Evolutionary conservation across 192 early-diverging fungal species (phyloP).

Genomic region (Coemansia sp.): DNA sequence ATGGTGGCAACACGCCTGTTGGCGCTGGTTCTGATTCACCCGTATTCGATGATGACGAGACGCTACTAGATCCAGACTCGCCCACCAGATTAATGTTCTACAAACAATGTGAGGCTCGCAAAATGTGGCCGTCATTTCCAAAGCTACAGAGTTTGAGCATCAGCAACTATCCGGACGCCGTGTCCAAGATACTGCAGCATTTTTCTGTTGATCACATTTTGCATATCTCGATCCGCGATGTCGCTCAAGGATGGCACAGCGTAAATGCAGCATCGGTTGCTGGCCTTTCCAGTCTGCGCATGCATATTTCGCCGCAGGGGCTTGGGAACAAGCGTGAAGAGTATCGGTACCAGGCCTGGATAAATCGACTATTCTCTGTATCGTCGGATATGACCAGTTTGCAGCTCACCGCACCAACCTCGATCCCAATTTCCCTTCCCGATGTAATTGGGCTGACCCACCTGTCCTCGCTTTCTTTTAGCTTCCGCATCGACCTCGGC

Average conservation of each 20-base stretch:
- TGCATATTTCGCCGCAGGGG: conserved; percentile 5
- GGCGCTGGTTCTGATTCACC: not conserved
- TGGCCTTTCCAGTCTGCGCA: conserved; percentile 13
- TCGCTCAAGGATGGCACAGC: conserved; percentile 9
- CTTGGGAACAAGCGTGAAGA: conserved; percentile 1
- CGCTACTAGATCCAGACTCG: conserved; percentile 7
- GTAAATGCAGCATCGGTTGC: conserved; percentile 2
- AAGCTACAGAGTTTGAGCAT: conserved; percentile 20
- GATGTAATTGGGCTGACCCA: conserved; percentile 33
- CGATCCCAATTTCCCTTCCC: conserved; percentile 18
- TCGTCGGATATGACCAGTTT: conserved; percentile 21
- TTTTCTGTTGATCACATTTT: conserved; percentile 28
- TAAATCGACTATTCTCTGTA: conserved; percentile 36
- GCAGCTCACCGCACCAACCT: conserved; percentile 24
- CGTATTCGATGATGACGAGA: conserved; percentile 5
- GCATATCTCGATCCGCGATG: conserved; percentile 27
- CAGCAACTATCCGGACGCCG: conserved; percentile 25
- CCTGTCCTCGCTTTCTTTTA: conserved; percentile 21
- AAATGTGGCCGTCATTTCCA: conserved; percentile 13
- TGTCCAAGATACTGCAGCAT: conserved; percentile 17
- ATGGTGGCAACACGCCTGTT: not conserved
- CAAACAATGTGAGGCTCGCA: not conserved
- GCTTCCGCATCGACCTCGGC: conserved; percentile 37
- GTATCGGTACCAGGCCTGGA: conserved; percentile 25
- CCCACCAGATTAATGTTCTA: conserved; percentile 4